A percentile compares a stretch with the other conserved stretches of the same genome.
These are phyloP conservation scores for Antarctomyces pellizariae DNA, from an alignment of 495 filamentous ascomycete species.

Conservation along the genomic window DNA sequence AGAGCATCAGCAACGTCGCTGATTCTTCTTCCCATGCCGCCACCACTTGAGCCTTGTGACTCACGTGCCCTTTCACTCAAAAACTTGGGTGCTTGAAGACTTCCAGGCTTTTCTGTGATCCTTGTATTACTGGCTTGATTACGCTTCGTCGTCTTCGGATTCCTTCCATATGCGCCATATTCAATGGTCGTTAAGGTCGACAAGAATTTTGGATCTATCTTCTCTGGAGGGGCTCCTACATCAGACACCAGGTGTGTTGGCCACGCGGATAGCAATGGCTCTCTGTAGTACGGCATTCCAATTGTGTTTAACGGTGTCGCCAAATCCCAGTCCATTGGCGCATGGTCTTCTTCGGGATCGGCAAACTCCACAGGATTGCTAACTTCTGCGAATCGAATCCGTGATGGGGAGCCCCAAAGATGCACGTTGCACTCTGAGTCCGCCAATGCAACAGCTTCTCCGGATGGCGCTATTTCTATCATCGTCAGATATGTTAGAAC, in stretches of 20 bases:
- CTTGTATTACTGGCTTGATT: slow-evolving; percentile 72
- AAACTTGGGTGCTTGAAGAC: slow-evolving; percentile 52
- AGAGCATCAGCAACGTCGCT: slow-evolving; percentile 40
- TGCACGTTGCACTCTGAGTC: slow-evolving; percentile 60
- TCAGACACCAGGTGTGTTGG: slow-evolving; percentile 63
- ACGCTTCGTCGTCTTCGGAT: slow-evolving; percentile 44
- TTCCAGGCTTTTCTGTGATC: slow-evolving; percentile 26
- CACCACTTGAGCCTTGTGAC: slow-evolving; percentile 26
- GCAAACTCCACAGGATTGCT: slow-evolving; percentile 57
- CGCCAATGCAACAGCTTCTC: slow-evolving; percentile 64
- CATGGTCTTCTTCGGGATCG: slow-evolving; percentile 27
- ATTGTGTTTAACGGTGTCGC: slow-evolving; percentile 50
- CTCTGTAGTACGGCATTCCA: slow-evolving; percentile 85
- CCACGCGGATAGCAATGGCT: slow-evolving; percentile 72
- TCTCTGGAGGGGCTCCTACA: slow-evolving; percentile 55
- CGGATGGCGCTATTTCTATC: slow-evolving; percentile 78
- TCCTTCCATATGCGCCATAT: slow-evolving; percentile 50
- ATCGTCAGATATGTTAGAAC: slow-evolving; percentile 37
- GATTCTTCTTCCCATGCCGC: slow-evolving; percentile 19
- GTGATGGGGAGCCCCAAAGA: slow-evolving; percentile 78
- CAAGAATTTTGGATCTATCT: slow-evolving; percentile 50
- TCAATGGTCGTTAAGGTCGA: slow-evolving; percentile 41
- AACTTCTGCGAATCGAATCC: slow-evolving; percentile 75
- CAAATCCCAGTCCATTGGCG: slow-evolving; percentile 31
- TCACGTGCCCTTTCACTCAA: slow-evolving; percentile 76